Conservation (phyloP, 169 alveolate genomes). For the Theileria orientalis region DNA sequence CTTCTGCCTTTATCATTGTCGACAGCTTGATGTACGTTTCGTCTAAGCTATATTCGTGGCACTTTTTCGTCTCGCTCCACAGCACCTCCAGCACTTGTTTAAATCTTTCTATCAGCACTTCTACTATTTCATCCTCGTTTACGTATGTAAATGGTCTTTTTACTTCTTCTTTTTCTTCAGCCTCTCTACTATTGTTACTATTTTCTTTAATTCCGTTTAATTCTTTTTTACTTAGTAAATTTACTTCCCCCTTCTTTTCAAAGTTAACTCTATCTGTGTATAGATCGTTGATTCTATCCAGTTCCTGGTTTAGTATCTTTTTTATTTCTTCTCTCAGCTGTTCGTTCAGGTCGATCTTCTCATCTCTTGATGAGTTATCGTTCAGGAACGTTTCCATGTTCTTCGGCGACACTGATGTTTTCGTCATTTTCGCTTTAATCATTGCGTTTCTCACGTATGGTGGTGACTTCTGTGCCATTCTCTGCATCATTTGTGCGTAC, state of each 20-base stretch:
- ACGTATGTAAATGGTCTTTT: constrained; percentile 6
- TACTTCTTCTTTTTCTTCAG: not conserved
- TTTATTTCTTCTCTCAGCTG: constrained; percentile 8
- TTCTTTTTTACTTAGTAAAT: not conserved
- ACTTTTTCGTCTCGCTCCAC: constrained; percentile 46
- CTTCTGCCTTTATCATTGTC: not conserved
- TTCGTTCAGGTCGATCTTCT: not conserved
- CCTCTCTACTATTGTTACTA: not conserved
- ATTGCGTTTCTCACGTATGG: not conserved
- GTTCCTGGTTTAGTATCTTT: not conserved
- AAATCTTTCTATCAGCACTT: constrained; percentile 37
- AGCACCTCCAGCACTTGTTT: constrained; percentile 22
- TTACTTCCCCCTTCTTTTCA: not conserved
- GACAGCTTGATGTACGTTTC: constrained; percentile 11
- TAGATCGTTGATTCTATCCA: constrained; percentile 23
- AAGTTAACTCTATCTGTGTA: not conserved
- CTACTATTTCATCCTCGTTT: constrained; percentile 10
- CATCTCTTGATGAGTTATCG: not conserved
- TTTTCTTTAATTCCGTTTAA: not conserved
- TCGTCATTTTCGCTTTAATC: not conserved
- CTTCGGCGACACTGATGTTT: constrained; percentile 11
- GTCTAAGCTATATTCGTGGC: constrained; percentile 49
- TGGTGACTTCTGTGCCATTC: constrained; percentile 6
- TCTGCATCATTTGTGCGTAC: not conserved
- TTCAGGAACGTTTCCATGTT: constrained; percentile 9